Conservation (phyloP, 345 rosid species). For the Eucalyptus decipiens region DNA sequence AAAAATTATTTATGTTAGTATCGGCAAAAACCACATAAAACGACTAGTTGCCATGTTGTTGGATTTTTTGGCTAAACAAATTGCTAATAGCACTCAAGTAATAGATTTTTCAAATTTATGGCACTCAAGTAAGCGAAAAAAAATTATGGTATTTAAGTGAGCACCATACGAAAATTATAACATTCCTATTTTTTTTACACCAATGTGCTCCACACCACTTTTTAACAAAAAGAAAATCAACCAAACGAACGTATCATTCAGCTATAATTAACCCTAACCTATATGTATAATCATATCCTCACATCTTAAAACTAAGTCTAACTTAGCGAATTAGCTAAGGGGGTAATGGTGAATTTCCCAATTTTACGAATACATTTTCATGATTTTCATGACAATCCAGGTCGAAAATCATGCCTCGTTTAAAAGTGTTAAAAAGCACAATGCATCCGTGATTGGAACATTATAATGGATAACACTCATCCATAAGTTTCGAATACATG, state of each 20-base stretch:
- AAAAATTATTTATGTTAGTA: fast-evolving
- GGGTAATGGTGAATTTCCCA: not conserved
- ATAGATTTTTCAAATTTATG: too few species aligned
- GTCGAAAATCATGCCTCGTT: not conserved
- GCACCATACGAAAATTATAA: fast-evolving
- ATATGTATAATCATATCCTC: not conserved
- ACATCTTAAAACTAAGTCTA: not conserved
- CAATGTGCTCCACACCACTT: fast-evolving
- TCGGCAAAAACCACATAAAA: fast-evolving
- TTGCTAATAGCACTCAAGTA: fast-evolving
- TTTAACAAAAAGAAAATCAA: not conserved
- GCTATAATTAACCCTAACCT: not conserved
- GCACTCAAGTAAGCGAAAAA: too few species aligned
- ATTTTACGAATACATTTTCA: not conserved
- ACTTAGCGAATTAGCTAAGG: not conserved
- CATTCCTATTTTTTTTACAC: fast-evolving
- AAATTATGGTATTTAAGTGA: fast-evolving
- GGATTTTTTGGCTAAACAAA: too few species aligned
- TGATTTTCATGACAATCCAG: not conserved
- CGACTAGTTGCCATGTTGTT: too few species aligned
- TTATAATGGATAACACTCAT: not conserved
- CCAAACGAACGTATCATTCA: not conserved
- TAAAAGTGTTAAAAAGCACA: fast-evolving
- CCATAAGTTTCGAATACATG: fast-evolving
- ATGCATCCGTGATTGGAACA: not conserved